These are phyloP conservation scores for Xylaria arbuscula DNA, from an alignment of 2,329 filamentous ascomycete species.

Conservation along the genomic window DNA sequence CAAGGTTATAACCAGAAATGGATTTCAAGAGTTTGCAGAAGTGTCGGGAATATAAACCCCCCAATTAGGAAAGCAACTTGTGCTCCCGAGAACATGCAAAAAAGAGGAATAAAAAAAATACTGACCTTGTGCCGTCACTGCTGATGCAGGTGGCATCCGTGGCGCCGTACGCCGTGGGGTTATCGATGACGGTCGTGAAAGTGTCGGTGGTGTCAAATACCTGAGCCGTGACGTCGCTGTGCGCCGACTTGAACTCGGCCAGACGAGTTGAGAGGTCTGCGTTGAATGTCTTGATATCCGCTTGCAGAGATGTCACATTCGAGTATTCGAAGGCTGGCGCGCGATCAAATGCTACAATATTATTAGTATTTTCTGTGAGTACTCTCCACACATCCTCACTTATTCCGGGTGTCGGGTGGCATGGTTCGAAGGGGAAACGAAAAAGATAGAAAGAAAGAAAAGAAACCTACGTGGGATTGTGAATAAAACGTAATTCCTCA, in stretches of 20 bases:
- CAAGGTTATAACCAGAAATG: no score
- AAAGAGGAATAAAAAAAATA: no score
- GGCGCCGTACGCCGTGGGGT: constrained; percentile 42
- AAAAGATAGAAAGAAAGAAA: not conserved
- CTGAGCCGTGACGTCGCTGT: constrained; percentile 32
- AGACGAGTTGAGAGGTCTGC: constrained; percentile 33
- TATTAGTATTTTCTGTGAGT: not conserved
- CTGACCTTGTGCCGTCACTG: constrained; percentile 31
- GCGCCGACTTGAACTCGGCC: constrained; percentile 30
- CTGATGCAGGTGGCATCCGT: constrained; percentile 38
- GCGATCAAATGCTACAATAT: constrained; percentile 35
- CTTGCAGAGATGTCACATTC: constrained; percentile 32
- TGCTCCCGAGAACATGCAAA: no score
- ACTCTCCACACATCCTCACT: no score
- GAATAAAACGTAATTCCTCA: constrained; percentile 40
- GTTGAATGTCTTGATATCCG: constrained; percentile 40
- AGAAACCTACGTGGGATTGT: constrained; percentile 38
- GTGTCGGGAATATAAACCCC: no score
- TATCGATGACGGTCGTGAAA: constrained; percentile 33
- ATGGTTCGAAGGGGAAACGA: no score
- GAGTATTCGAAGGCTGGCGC: constrained; percentile 36
- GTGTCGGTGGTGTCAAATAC: constrained; percentile 40
- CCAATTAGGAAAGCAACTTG: no score
- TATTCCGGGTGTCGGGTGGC: not conserved
- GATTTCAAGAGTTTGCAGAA: no score